Percentiles rank a stretch among this genome's conserved stretches.
phyloP scores from a whole-genome alignment of 441 rosid species.

The Mallotus japonicus region DNA sequence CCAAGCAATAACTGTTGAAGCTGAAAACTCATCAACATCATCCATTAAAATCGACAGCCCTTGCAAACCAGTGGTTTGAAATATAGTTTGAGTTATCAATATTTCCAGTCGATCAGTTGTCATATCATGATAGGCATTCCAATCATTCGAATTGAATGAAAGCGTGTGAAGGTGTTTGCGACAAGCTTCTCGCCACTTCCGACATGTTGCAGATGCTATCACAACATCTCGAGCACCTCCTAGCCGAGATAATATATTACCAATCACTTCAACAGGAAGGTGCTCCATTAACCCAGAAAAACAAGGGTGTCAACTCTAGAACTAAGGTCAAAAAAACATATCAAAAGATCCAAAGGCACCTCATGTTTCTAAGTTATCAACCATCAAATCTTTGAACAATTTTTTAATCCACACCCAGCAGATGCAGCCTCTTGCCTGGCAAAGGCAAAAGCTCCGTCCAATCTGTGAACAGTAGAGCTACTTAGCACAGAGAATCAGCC shows the following conservation, averaged over 20 bases:
- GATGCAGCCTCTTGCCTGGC: conserved; percentile 3
- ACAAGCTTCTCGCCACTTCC: conserved; percentile 72
- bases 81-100: conserved; percentile 69
- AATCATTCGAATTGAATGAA: conserved; percentile 59
- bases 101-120: conserved; percentile 48
- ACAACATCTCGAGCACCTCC: conserved; percentile 63
- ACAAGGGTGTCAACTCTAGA: conserved; percentile 12
- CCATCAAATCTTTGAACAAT: conserved; percentile 6
- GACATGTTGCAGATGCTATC: conserved; percentile 65
- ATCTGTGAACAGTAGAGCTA: conserved; percentile 17
- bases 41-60: conserved; percentile 65
- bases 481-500: conserved; percentile 13
- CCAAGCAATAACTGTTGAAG: conserved; percentile 78
- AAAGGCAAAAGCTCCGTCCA: conserved; percentile 14
- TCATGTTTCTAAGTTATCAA: background rate
- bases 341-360: background rate
- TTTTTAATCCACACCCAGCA: background rate
- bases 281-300: conserved; percentile 33
- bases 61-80: conserved; percentile 68
- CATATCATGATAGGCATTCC: conserved; percentile 54
- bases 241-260: conserved; percentile 56
- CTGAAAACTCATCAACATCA: conserved; percentile 58
- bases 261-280: conserved; percentile 61
- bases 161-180: conserved; percentile 56
- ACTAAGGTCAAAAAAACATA: conserved; percentile 2